These are phyloP conservation scores for Asterionellopsis glacialis DNA, from an alignment of 108 stramenopile genomes.

Conservation along the genomic window DNA sequence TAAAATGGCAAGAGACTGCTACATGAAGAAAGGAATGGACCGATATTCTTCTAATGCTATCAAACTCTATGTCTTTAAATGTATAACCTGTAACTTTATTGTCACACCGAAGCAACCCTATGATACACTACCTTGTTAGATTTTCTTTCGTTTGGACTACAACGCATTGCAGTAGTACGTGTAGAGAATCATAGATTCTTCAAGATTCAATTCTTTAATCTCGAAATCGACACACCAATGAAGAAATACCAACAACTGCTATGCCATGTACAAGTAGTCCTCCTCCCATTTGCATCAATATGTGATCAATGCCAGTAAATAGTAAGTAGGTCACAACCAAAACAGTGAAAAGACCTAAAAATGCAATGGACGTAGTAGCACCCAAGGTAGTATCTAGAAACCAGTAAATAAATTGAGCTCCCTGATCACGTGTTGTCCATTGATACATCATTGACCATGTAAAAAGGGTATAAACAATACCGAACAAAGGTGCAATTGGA, in stretches of 20 bases:
- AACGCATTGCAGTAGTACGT: no score
- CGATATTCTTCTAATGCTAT: no score
- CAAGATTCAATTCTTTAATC: no score
- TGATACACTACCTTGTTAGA: no score
- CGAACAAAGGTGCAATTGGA: slow-evolving; percentile 16
- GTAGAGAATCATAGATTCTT: no score
- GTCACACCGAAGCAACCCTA: no score
- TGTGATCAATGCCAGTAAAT: slow-evolving; percentile 19
- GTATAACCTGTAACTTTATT: no score
- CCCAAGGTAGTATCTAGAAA: slow-evolving; percentile 47
- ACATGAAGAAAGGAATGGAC: no score
- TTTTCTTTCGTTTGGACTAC: no score
- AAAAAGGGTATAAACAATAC: slow-evolving; percentile 29
- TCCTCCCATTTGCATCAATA: slow-evolving; percentile 6
- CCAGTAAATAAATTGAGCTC: slow-evolving; percentile 38
- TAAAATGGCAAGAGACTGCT: no score
- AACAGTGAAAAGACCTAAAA: slow-evolving; percentile 16
- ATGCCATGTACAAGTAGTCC: slow-evolving; percentile 2
- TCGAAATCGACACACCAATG: slow-evolving; percentile 15
- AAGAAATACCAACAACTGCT: slow-evolving; percentile 1
- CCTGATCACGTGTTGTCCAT: slow-evolving; percentile 16
- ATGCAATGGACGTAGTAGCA: slow-evolving; percentile 5
- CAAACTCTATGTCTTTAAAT: no score
- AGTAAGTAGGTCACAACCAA: slow-evolving; percentile 32
- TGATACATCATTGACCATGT: slow-evolving; percentile 15